These are phyloP conservation scores for Nidularia pulvinata DNA, from an alignment of 768 basidiomycete species.

Conservation along the genomic window DNA sequence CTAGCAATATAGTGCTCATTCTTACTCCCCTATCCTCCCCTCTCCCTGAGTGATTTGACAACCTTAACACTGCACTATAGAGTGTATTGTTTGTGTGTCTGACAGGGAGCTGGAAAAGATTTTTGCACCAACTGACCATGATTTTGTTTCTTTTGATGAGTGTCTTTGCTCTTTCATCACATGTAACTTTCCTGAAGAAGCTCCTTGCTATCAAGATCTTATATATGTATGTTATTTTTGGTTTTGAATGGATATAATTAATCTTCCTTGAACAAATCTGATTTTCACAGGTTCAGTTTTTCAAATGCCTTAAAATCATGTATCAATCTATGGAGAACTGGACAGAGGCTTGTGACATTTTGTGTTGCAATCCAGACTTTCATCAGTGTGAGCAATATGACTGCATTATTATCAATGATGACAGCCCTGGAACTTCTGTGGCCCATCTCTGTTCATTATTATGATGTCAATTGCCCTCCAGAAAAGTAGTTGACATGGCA, in stretches of 20 bases:
- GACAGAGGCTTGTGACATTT: not conserved
- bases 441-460: not conserved
- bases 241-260: not conserved
- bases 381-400: not conserved
- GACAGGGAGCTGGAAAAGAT: not conserved
- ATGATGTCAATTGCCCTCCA: not conserved
- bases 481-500: not conserved
- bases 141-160: not conserved
- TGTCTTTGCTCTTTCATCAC: not conserved
- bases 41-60: too few relatives aligned
- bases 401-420: not conserved
- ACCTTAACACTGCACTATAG: too few relatives aligned
- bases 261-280: not conserved
- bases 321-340: not conserved
- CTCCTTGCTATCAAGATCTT: not conserved
- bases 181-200: not conserved
- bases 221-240: not conserved
- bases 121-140: not conserved
- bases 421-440: not conserved
- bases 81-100: too few relatives aligned
- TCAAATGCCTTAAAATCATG: not conserved
- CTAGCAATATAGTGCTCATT: too few relatives aligned
- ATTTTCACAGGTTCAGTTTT: not conserved
- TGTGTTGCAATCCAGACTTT: not conserved
- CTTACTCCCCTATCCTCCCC: too few relatives aligned